Evolutionary conservation across 257 asterid genomes (phyloP).

Genomic region (Nicotiana tabacum): DNA sequence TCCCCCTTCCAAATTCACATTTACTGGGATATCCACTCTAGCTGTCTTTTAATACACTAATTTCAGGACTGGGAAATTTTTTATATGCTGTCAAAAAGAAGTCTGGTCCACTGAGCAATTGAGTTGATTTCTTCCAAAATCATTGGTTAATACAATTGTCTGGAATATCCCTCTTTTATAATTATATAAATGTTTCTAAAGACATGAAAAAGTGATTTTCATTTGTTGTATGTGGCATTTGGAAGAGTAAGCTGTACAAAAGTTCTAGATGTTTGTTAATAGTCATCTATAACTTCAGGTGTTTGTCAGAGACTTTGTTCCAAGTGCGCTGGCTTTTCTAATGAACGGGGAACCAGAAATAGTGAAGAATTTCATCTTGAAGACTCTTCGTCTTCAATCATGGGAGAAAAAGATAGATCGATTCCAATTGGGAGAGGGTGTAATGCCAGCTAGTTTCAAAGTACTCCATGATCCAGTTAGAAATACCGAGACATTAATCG

Average conservation of each 20-base stretch:
- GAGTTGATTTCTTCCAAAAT: background rate
- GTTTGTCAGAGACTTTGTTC: slow-evolving; percentile 72
- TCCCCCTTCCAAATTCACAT: background rate
- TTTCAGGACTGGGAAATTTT: background rate
- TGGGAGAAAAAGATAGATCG: slow-evolving; percentile 77
- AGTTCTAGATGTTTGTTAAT: slow-evolving; percentile 9
- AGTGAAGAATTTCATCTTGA: slow-evolving; percentile 56
- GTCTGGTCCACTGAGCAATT: background rate
- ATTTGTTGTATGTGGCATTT: background rate
- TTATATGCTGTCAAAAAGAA: background rate
- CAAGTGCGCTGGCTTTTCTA: slow-evolving; percentile 66
- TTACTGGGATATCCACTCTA: background rate
- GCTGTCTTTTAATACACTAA: background rate
- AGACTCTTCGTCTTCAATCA: slow-evolving; percentile 71
- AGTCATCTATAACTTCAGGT: slow-evolving; percentile 32
- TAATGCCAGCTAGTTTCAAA: slow-evolving; percentile 77
- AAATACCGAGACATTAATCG: slow-evolving; percentile 55
- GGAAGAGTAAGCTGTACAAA: background rate
- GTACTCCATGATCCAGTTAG: slow-evolving; percentile 61
- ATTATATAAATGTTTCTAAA: background rate
- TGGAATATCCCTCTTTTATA: background rate
- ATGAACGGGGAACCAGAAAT: slow-evolving; percentile 70
- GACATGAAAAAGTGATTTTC: background rate
- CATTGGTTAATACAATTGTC: background rate
- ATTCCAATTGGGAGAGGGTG: slow-evolving; percentile 71